These are phyloP conservation scores for Amanita rimosa DNA, from an alignment of 768 basidiomycete species.

Conservation along the genomic window DNA sequence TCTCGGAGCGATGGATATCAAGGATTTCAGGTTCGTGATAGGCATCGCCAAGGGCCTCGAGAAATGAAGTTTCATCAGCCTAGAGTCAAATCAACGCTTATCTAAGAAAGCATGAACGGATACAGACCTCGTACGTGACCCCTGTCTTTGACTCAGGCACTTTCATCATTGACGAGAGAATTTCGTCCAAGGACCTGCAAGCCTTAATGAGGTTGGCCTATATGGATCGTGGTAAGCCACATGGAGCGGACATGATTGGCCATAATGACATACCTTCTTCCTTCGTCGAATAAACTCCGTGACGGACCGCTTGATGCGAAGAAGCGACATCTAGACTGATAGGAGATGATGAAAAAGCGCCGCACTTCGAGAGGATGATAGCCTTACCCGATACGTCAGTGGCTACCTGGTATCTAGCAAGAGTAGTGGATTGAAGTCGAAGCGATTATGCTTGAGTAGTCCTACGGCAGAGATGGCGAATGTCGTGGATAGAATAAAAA, in stretches of 20 bases:
- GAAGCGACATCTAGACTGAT: conserved; percentile 1
- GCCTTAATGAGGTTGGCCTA: background rate
- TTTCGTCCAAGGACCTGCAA: conserved; percentile 1
- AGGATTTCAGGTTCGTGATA: conserved; percentile 3
- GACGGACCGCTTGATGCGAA: conserved; percentile 4
- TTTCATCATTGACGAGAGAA: background rate
- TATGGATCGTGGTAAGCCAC: background rate
- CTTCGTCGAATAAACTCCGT: conserved; percentile 6
- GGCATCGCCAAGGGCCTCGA: conserved; percentile 1
- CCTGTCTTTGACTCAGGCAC: background rate
- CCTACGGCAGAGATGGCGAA: background rate
- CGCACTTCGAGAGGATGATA: background rate
- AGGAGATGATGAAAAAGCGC: background rate
- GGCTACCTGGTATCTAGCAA: background rate
- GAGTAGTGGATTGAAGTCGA: background rate
- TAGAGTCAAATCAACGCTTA: background rate
- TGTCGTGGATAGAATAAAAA: background rate
- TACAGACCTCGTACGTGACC: background rate
- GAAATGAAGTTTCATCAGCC: background rate
- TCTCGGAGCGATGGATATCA: conserved; percentile 1
- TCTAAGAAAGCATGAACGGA: background rate
- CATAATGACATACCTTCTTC: conserved; percentile 5
- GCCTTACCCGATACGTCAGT: background rate
- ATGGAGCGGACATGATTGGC: background rate
- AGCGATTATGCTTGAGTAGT: background rate